These are phyloP conservation scores for Triadica sebifera DNA, from an alignment of 345 rosid species.

Conservation along the genomic window DNA sequence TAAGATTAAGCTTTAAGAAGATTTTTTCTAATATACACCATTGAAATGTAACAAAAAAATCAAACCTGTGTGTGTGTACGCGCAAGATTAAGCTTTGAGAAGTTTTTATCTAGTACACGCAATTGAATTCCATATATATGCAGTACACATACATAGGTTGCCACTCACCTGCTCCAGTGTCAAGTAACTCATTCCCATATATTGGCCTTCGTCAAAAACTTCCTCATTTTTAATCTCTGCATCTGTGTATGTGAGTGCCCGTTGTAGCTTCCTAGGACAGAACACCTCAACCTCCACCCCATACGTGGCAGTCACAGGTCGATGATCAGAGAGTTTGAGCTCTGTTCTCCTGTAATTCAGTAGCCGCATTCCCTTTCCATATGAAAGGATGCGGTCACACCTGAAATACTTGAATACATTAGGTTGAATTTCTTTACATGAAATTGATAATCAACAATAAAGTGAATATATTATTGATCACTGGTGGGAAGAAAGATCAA, in stretches of 20 bases:
- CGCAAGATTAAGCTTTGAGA: not conserved
- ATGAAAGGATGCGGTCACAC: slow-evolving; percentile 86
- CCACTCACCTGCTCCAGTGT: slow-evolving; percentile 38
- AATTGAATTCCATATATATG: not conserved
- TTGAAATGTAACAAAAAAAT: not conserved
- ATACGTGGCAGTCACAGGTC: slow-evolving; percentile 85
- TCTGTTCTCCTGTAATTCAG: slow-evolving; percentile 69
- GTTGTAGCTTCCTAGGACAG: slow-evolving; percentile 69
- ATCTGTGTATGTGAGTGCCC: slow-evolving; percentile 77
- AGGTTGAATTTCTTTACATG: not conserved
- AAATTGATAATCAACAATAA: slow-evolving; percentile 7
- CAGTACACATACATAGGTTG: not conserved
- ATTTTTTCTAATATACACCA: not conserved
- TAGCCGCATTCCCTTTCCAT: slow-evolving; percentile 80
- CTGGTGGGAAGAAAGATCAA: not conserved
- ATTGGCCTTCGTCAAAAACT: slow-evolving; percentile 24
- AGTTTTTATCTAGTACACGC: not conserved
- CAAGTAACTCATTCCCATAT: slow-evolving; percentile 33
- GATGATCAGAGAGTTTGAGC: slow-evolving; percentile 79
- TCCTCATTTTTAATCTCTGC: slow-evolving; percentile 75
- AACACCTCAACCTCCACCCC: slow-evolving; percentile 86
- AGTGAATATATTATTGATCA: not conserved
- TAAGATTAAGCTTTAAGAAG: no score
- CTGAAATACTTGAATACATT: slow-evolving; percentile 29
- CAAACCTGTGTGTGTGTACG: not conserved